These are phyloP conservation scores for Dothidotthia symphoricarpi DNA, from an alignment of 2,329 filamentous ascomycete genomes.

Conservation along the genomic window DNA sequence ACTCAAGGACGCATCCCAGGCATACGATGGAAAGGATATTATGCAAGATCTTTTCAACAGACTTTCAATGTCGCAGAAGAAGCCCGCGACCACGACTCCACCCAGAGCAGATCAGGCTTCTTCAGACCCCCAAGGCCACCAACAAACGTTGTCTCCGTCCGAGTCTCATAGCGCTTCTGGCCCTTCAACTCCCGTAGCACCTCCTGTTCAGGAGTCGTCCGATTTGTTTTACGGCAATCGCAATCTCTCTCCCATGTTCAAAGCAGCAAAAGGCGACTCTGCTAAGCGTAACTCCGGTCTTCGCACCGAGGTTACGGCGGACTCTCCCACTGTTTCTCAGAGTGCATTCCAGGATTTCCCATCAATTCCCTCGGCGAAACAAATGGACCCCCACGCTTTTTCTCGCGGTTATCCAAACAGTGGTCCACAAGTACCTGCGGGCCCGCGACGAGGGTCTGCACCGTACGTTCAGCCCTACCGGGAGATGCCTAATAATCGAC, in stretches of 20 bases:
- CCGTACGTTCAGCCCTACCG: slow-evolving; percentile 28
- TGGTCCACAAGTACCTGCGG: slow-evolving; percentile 11
- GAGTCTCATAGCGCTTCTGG: slow-evolving; percentile 32
- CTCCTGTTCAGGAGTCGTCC: slow-evolving; percentile 23
- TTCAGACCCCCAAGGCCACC: slow-evolving; percentile 24
- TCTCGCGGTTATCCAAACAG: slow-evolving; percentile 17
- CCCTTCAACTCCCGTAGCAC: slow-evolving; percentile 32
- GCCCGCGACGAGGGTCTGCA: slow-evolving; percentile 26
- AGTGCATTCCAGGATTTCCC: slow-evolving; percentile 26
- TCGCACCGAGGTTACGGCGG: slow-evolving; percentile 44
- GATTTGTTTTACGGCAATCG: slow-evolving; percentile 45
- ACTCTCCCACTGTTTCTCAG: slow-evolving; percentile 29
- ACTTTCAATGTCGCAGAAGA: slow-evolving; percentile 40
- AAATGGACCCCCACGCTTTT: slow-evolving; percentile 21
- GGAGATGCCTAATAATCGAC: slow-evolving; percentile 24
- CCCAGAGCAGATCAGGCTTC: slow-evolving; percentile 22
- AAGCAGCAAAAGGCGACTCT: slow-evolving; percentile 47
- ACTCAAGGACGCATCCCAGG: slow-evolving; percentile 14
- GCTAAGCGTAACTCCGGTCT: slow-evolving; percentile 45
- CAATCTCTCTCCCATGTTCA: slow-evolving; percentile 52
- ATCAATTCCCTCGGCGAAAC: slow-evolving; percentile 14
- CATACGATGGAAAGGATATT: slow-evolving; percentile 48
- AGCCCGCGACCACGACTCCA: slow-evolving; percentile 22
- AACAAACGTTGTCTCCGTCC: slow-evolving; percentile 42
- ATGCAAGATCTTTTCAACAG: slow-evolving; percentile 47